phyloP scores from a whole-genome alignment of 768 basidiomycete genomes.

The Crucibulum laeve region DNA sequence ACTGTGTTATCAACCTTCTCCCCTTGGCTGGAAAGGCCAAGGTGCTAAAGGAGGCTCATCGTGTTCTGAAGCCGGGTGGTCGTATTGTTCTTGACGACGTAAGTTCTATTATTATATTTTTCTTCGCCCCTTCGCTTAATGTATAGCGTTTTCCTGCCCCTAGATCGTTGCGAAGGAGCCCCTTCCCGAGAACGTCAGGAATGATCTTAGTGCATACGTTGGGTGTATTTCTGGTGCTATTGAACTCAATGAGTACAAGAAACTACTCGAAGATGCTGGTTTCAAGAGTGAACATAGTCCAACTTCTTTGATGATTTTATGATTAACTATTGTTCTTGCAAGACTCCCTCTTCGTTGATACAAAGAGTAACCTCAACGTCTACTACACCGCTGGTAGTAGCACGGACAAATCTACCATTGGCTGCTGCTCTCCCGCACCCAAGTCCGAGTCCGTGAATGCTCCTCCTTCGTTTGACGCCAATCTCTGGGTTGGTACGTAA shows the following conservation, averaged over 20 bases:
- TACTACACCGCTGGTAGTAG: slow-evolving; percentile 18
- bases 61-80: slow-evolving; percentile 54
- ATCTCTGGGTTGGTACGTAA: slow-evolving; percentile 39
- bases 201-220: slow-evolving; percentile 35
- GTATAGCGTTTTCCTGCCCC: background rate
- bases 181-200: slow-evolving; percentile 35
- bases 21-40: slow-evolving; percentile 33
- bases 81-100: slow-evolving; percentile 51
- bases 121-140: background rate
- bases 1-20: slow-evolving; percentile 52
- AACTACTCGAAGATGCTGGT: slow-evolving; percentile 32
- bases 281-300: slow-evolving; percentile 30
- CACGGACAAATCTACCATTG: background rate
- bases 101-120: slow-evolving; percentile 8
- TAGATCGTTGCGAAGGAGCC: slow-evolving; percentile 45
- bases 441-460: background rate
- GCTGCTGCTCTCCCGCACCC: background rate
- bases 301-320: background rate
- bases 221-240: slow-evolving; percentile 47
- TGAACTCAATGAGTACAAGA: slow-evolving; percentile 29
- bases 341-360: slow-evolving; percentile 40
- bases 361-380: slow-evolving; percentile 33
- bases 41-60: slow-evolving; percentile 40
- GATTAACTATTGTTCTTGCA: background rate
- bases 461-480: slow-evolving; percentile 29